Base-by-base conservation (phyloP, 371 early-diverging fungal species). In the Entomophthora muscae region DNA sequence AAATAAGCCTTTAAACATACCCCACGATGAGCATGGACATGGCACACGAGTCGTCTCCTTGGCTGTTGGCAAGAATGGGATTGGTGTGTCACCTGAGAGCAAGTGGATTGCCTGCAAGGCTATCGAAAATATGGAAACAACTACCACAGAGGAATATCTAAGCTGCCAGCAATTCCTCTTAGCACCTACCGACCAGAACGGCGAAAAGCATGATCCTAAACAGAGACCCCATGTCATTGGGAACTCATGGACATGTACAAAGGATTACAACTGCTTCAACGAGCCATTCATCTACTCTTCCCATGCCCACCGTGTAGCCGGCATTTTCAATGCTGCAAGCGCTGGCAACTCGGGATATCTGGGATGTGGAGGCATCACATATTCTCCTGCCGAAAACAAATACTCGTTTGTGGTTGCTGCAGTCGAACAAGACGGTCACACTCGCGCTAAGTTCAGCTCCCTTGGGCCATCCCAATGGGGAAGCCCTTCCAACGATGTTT, bases 21-120 rank as follows among this genome's bases (percentile, higher is more conserved):
- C 33, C 3, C 42, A 24, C 23, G 57, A 57, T 26, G 57, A 57
- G 21, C 27, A 57, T 26, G 31, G 31, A 17, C 57, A 57, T 22
- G 57, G 57, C 31, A 57, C 57, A 12, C 57, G 31, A 13, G 31
- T 31, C 22, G 31, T 57, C 30, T 23, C 28, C 29, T 29, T 31
- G 17, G 57, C 31, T 22, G 29, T 57, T 28, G 57, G 57, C 29
- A 13, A 29, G 24, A 13, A 29, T 3, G 29, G 29, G 3, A 13
- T 57, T 29, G 57, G 57, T 28, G 57, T 57, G 12, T 57, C 57
- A 3, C 57, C 57, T 13, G 21, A 27, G 27, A 28, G 30, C 1
- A 57, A 57, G 29, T 57, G 57, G 57, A 57, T 57, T 27, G 57
- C 57, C 5, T 57, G 57, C 22, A 57, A 57, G 29, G 31, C 27